A percentile compares a stretch with the other conserved stretches of the same genome.
These are phyloP conservation scores for Eucalyptus brandiana DNA, from an alignment of 345 rosid species.

Conservation along the genomic window DNA sequence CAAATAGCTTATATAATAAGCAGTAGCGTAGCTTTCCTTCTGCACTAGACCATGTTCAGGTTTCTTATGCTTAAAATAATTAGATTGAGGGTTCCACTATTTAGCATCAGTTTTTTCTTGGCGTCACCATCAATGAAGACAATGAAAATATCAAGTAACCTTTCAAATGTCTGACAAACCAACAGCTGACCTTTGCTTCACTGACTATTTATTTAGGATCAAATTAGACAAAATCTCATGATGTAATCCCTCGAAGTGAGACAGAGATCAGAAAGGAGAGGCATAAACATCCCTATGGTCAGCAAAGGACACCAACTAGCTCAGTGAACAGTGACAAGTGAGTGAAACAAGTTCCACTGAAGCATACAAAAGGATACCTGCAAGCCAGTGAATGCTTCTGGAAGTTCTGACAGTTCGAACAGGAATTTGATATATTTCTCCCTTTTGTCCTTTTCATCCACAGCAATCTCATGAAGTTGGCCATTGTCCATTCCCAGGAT, in stretches of 20 bases:
- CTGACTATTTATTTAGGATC: background rate
- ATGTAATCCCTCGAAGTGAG: background rate
- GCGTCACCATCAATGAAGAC: background rate
- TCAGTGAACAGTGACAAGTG: background rate
- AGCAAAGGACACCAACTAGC: background rate
- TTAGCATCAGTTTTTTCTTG: background rate
- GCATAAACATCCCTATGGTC: background rate
- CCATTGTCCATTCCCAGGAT: slow-evolving; percentile 88
- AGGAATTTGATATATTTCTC: slow-evolving; percentile 84
- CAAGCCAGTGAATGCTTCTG: slow-evolving; percentile 88
- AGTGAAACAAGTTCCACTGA: background rate
- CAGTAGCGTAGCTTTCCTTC: background rate
- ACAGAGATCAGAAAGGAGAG: background rate
- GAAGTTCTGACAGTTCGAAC: slow-evolving; percentile 73
- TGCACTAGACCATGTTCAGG: background rate
- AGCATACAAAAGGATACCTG: slow-evolving; percentile 33
- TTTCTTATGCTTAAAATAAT: background rate
- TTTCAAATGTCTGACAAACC: background rate
- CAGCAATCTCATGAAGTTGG: slow-evolving; percentile 83
- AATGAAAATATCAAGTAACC: background rate
- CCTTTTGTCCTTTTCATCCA: slow-evolving; percentile 94
- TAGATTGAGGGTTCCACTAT: background rate
- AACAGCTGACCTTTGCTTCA: background rate
- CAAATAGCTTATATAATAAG: background rate
- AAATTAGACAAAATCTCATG: background rate